Evolutionary conservation across 495 filamentous ascomycete species (phyloP).

Genomic region (Penicillium cinerascens): DNA sequence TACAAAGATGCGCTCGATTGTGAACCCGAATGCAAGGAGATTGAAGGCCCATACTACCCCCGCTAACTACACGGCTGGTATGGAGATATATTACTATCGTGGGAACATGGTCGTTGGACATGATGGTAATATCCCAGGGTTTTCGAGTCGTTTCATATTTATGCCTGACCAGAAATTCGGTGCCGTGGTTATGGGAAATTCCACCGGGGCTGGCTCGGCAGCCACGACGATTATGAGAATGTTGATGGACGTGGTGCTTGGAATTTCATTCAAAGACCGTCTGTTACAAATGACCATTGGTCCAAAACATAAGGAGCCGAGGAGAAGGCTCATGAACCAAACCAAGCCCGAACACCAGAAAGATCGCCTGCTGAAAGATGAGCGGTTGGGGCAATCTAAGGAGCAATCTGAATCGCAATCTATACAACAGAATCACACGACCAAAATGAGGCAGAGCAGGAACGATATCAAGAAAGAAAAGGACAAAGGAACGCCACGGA

Average conservation of each 20-base stretch:
- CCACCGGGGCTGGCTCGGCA: constrained; percentile 4
- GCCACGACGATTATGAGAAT: constrained; percentile 1
- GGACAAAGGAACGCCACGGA: no score
- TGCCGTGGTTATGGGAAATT: constrained; percentile 15
- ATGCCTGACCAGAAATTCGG: constrained; percentile 18
- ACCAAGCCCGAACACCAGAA: no score
- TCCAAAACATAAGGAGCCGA: no score
- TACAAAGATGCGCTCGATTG: constrained; percentile 4
- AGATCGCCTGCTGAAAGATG: no score
- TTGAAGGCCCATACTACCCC: constrained; percentile 12
- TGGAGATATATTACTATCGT: constrained; percentile 17
- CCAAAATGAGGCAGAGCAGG: no score
- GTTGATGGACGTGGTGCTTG: constrained; percentile 15
- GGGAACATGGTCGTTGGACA: constrained; percentile 19
- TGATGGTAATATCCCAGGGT: constrained; percentile 14
- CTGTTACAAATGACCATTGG: no score
- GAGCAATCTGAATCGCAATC: no score
- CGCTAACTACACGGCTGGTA: constrained; percentile 13
- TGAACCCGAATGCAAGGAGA: constrained; percentile 5
- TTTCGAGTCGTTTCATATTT: constrained; percentile 13
- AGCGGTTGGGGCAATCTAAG: no score
- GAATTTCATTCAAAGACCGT: background rate
- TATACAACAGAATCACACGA: no score
- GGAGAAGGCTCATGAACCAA: no score
- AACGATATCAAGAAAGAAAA: no score